Percentiles rank a stretch among this genome's conserved stretches.
These are phyloP conservation scores for Fusarium devonianum DNA, from an alignment of 2,329 filamentous ascomycete genomes.

Conservation along the genomic window DNA sequence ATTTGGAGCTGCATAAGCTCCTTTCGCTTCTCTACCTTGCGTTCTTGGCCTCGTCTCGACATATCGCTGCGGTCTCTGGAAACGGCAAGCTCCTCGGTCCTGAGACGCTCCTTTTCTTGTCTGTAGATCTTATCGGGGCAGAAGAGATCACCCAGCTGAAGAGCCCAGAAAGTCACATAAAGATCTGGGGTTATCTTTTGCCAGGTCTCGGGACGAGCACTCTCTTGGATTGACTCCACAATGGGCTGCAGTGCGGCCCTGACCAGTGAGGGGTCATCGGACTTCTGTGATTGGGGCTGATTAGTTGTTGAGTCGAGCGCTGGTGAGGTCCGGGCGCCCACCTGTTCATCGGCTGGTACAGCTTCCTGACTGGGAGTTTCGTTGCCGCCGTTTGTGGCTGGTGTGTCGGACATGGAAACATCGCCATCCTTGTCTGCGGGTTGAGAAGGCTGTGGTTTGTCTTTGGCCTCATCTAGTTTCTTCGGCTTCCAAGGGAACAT, in stretches of 20 bases:
- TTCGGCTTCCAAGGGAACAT: slow-evolving; percentile 57
- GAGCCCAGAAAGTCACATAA: slow-evolving; percentile 91
- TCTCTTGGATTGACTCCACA: slow-evolving; percentile 70
- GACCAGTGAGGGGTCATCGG: slow-evolving; percentile 46
- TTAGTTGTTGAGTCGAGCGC: slow-evolving; percentile 37
- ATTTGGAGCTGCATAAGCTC: slow-evolving; percentile 73
- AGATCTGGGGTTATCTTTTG: slow-evolving; percentile 78
- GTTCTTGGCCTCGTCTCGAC: slow-evolving; percentile 70
- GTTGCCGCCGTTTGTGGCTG: slow-evolving; percentile 37
- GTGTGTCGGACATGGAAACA: slow-evolving; percentile 56
- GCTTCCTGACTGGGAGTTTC: slow-evolving; percentile 40
- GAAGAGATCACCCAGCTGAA: slow-evolving; percentile 81
- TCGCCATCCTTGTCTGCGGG: slow-evolving; percentile 64
- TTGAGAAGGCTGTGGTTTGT: slow-evolving; percentile 39
- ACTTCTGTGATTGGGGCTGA: slow-evolving; percentile 41
- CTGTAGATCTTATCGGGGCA: slow-evolving; percentile 81
- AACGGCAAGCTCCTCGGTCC: slow-evolving; percentile 71
- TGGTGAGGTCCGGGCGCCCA: slow-evolving; percentile 33
- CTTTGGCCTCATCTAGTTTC: slow-evolving; percentile 43
- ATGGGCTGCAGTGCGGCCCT: slow-evolving; percentile 68
- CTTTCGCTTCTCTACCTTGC: slow-evolving; percentile 70
- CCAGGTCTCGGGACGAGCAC: slow-evolving; percentile 70
- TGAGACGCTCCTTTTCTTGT: slow-evolving; percentile 73
- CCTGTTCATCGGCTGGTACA: slow-evolving; percentile 45
- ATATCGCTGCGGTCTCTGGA: slow-evolving; percentile 77